phyloP scores from a whole-genome alignment of 306 rosid species.

The Morella rubra region DNA sequence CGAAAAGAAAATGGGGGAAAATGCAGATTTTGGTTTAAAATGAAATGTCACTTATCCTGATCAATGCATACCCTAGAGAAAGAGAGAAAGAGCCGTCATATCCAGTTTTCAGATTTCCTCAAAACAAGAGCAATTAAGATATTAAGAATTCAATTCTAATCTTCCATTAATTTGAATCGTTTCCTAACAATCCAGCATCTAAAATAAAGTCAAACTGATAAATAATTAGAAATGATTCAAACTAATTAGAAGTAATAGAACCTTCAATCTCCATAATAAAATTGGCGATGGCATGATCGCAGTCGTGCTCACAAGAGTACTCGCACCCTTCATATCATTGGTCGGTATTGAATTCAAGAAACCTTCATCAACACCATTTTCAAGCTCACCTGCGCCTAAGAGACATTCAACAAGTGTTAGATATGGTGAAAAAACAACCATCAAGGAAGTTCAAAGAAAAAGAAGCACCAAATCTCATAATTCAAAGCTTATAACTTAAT shows the following conservation, averaged over 20 bases:
- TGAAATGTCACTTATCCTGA: constrained; percentile 16
- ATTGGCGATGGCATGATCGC: constrained; percentile 82
- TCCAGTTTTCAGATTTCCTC: constrained; percentile 8
- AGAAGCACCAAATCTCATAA: constrained; percentile 10
- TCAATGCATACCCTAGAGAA: not conserved
- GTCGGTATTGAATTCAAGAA: constrained; percentile 49
- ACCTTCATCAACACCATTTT: constrained; percentile 70
- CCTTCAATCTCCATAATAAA: constrained; percentile 92
- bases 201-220: not conserved
- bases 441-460: not conserved
- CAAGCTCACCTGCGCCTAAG: constrained; percentile 56
- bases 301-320: constrained; percentile 37
- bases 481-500: constrained; percentile 2
- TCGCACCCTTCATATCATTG: constrained; percentile 50
- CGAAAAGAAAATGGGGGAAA: constrained; percentile 6
- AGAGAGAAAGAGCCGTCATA: not conserved
- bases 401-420: constrained; percentile 26
- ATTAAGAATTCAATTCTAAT: constrained; percentile 12
- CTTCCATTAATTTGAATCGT: not conserved
- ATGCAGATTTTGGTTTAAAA: not conserved
- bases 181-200: not conserved
- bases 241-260: constrained; percentile 24
- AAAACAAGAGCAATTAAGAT: not conserved
- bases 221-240: not conserved
- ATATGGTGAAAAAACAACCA: constrained; percentile 1